A percentile compares a stretch with the other conserved stretches of the same genome.
Evolutionary conservation across 768 basidiomycete species (phyloP).

Genomic region (Lentinula boryana): DNA sequence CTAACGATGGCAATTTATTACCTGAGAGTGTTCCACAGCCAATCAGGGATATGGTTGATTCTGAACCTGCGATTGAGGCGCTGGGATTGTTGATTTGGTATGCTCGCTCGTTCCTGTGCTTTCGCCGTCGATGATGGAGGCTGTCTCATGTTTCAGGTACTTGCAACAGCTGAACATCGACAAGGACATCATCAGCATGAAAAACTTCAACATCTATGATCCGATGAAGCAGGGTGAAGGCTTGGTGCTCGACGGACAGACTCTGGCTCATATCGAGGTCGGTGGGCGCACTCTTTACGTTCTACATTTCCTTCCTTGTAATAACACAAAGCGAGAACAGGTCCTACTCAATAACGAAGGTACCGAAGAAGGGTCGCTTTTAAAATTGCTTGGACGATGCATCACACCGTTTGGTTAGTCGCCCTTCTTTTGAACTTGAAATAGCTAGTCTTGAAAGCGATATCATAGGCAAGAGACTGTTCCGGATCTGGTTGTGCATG

Average conservation of each 20-base stretch:
- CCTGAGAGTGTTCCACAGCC: conserved; percentile 54
- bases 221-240: conserved; percentile 89
- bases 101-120: neutral
- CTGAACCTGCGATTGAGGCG: conserved; percentile 69
- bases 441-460: neutral
- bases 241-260: conserved; percentile 89
- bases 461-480: conserved; percentile 77
- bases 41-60: conserved; percentile 68
- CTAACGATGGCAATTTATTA: conserved; percentile 45
- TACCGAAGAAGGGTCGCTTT: conserved; percentile 82
- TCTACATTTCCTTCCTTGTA: neutral
- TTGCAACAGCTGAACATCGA: conserved; percentile 92
- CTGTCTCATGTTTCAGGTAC: conserved; percentile 43
- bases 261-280: conserved; percentile 84
- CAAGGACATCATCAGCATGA: conserved; percentile 91
- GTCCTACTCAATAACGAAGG: conserved; percentile 92
- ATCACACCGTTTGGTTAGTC: conserved; percentile 83
- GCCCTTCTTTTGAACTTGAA: neutral
- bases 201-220: conserved; percentile 96
- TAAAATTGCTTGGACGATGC: conserved; percentile 78
- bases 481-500: conserved; percentile 95
- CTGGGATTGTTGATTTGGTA: conserved; percentile 91
- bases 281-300: neutral
- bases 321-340: conserved; percentile 24
- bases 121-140: neutral